Base-by-base conservation (phyloP, 1,139 yeast species). In the Sugiyamaella japonica region DNA sequence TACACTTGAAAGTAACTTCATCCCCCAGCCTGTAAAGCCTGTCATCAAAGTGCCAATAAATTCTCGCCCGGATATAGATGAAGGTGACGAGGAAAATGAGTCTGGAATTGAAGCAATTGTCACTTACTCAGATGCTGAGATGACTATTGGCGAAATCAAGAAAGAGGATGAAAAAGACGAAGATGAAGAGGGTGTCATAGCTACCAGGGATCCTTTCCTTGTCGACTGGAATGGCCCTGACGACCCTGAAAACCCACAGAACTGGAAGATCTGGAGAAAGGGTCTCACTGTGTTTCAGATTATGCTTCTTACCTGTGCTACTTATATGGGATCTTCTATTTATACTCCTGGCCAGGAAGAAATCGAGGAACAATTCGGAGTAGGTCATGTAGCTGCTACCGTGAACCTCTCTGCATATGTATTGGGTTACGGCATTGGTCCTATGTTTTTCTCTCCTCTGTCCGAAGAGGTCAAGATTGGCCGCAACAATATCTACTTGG, bases 251-350 rank as follows among this genome's bases (percentile, higher is more conserved):
- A 73, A 81, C 61, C 87, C 88, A 1, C 64, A 68, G 41, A 83
- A 83, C 65, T 83, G 86, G 85, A 70, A 81, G 0, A 13, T 65
- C 0, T 45, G 57, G n/a, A 70, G 71, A 50, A 81, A 79, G 61
- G 39, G 68, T 0, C 53, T 78, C 17, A 72, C 79, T 41, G 67
- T 75, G 1, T 29, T 73, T 7, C 70, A 76, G 55, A 70, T 80
- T 23, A 73, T 76, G 48, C 53, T 79, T 34, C 70, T 82, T 46
- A 80, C 86, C 1, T 68, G 75, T 8, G 71, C 79, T 1, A 82
- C 81, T 1, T 83, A 83, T 62, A 78, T 81, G 75, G 85, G 82
- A 2, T 75, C 85, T 0, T 82, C 86, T 1, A 77, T 82, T 16
- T 81, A 79, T 61, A 78, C 86, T 1, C 85, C 87, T 0, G 84